phyloP scores from a whole-genome alignment of 2,329 filamentous ascomycete species.

The Alternaria alternata region DNA sequence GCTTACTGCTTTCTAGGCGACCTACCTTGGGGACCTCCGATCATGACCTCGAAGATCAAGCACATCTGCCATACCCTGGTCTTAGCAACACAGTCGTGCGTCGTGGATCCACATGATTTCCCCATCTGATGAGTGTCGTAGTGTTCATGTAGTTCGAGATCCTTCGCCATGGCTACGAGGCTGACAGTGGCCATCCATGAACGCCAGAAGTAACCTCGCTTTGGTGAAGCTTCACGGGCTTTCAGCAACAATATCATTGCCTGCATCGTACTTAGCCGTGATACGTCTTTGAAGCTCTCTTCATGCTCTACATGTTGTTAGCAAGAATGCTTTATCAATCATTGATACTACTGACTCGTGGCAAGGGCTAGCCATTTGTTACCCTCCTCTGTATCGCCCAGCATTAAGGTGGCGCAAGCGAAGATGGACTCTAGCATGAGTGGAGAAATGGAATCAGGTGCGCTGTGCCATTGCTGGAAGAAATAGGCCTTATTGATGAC shows the following conservation, averaged over 20 bases:
- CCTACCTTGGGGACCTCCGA: constrained; percentile 89
- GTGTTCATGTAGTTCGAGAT: constrained; percentile 89
- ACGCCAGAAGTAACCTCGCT: constrained; percentile 93
- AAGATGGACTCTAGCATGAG: constrained; percentile 90
- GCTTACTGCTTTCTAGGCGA: not conserved
- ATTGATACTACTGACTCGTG: constrained; percentile 69
- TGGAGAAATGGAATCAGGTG: constrained; percentile 85
- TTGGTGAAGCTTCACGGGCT: constrained; percentile 88
- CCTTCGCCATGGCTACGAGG: constrained; percentile 91
- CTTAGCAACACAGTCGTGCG: constrained; percentile 81
- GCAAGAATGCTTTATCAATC: constrained; percentile 1
- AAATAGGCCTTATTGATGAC: constrained; percentile 84
- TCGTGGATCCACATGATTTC: constrained; percentile 71
- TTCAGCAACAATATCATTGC: constrained; percentile 88
- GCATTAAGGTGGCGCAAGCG: constrained; percentile 83
- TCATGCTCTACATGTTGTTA: constrained; percentile 72
- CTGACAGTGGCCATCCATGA: constrained; percentile 97
- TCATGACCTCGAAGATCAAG: constrained; percentile 87
- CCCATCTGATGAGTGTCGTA: constrained; percentile 78
- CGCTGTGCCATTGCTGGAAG: constrained; percentile 88
- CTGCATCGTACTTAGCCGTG: constrained; percentile 89
- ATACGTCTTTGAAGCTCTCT: constrained; percentile 91
- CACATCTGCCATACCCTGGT: constrained; percentile 90
- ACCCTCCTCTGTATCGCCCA: constrained; percentile 83
- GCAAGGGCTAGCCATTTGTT: constrained; percentile 93